Evolutionary conservation across 2,329 filamentous ascomycete genomes (phyloP), one percentile per base, ranked within the genome.

Genomic region (Fusarium temperatum): DNA sequence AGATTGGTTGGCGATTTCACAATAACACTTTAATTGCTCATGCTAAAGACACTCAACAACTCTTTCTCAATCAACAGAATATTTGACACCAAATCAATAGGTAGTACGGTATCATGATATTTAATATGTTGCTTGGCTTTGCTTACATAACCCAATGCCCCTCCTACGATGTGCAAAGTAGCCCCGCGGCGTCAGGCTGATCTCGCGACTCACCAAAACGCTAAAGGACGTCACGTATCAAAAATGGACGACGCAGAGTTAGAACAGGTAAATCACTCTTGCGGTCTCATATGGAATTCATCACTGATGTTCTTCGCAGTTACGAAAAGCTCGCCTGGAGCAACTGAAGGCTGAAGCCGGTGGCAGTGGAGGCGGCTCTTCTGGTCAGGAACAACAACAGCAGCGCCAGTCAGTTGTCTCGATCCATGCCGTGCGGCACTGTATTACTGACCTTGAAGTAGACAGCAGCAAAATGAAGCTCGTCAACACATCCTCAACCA

Each of bases 321-420:
- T 98, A 81, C 89, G 96, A 81, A 93, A 94, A 83, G 96, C 96
- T 79, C 94, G 96, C 72, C 91, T 98, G 62, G 94, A 96, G 84
- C 95, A 99, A 86, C 92, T 98, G 76, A 96, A 97, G 84, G 89
- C 95, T 78, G 87, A 93, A 83, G 85, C 88, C 73, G 87, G 86
- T 68, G 88, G 84, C 53, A 84, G 85, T 69, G 82, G 85, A 56
- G 84, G 84, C 66, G 83, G 83, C 45, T 44, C 74, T 8, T 72
- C 75, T 44, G 86, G 82, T 59, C 83, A 84, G 57, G 85, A 86
- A 71, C 86, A 89, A 68, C 89, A 93, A 72, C 90, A 94, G 64
- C 87, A 93, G 80, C 88, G 84, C 75, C 80, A 84, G 83, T 83
- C 41, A 57, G 62, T 55, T 17, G 17, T 28, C 39, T 22, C 24